phyloP scores from a whole-genome alignment of 306 rosid species.

The Albizia julibrissin region DNA sequence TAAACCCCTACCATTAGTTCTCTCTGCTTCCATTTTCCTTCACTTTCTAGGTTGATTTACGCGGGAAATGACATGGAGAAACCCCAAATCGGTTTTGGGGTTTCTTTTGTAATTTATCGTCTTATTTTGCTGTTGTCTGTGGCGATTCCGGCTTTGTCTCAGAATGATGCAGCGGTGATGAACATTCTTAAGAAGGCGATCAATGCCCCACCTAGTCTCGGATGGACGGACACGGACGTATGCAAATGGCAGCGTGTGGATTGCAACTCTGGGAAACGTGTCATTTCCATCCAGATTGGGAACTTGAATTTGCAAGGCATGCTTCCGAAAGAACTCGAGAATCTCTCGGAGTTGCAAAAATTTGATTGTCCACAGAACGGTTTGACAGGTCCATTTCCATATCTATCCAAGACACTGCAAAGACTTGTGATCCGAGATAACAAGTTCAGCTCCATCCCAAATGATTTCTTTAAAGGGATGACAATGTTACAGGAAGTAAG shows the following conservation, averaged over 20 bases:
- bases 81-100: conserved; percentile 39
- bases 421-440: conserved; percentile 53
- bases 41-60: not conserved
- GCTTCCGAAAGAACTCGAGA: conserved; percentile 55
- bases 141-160: conserved; percentile 22
- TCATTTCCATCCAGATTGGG: conserved; percentile 54
- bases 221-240: conserved; percentile 52
- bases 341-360: conserved; percentile 36
- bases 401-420: conserved; percentile 42
- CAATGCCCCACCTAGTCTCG: conserved; percentile 33
- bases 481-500: conserved; percentile 34
- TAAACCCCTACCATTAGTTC: conserved; percentile 32
- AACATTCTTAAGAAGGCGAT: conserved; percentile 39
- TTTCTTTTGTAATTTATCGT: not conserved
- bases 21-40: not conserved
- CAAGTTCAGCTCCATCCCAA: conserved; percentile 51
- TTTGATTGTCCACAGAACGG: conserved; percentile 59
- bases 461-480: conserved; percentile 58
- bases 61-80: conserved; percentile 35
- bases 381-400: conserved; percentile 65
- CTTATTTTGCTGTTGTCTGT: conserved; percentile 1
- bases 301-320: conserved; percentile 56
- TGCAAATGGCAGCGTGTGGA: conserved; percentile 54
- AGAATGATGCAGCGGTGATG: conserved; percentile 56
- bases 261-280: conserved; percentile 43